A percentile compares a stretch with the other conserved stretches of the same genome.
Evolutionary conservation across 2,329 filamentous ascomycete genomes (phyloP).

Genomic region (Microascus cirrosus): DNA sequence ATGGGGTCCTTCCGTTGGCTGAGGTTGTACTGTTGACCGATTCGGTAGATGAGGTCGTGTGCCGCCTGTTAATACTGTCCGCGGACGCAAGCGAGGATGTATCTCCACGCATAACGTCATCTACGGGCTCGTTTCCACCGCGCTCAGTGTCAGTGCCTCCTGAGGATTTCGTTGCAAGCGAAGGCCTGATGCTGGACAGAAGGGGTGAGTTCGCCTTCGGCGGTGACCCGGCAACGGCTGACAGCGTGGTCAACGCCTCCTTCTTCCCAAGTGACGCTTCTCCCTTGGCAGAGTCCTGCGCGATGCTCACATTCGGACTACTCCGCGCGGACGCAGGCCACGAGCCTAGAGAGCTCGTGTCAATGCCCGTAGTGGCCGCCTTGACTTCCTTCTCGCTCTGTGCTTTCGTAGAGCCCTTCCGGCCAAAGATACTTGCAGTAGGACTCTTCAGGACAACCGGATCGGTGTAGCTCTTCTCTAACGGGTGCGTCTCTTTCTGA

Average conservation of each 20-base stretch:
- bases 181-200: background rate
- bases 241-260: background rate
- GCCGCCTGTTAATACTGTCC: constrained; percentile 15
- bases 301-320: background rate
- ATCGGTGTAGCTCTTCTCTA: constrained; percentile 46
- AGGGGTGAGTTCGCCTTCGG: background rate
- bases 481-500: constrained; percentile 11
- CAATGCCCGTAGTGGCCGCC: background rate
- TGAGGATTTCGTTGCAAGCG: background rate
- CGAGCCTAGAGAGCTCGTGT: background rate
- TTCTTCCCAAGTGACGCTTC: background rate
- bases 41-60: constrained; percentile 25
- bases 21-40: constrained; percentile 15
- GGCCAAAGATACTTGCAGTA: constrained; percentile 35
- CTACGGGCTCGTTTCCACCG: background rate
- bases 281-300: background rate
- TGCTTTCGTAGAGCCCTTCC: constrained; percentile 28
- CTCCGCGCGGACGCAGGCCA: constrained; percentile 1
- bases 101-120: background rate
- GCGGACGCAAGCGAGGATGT: background rate
- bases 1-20: constrained; percentile 20
- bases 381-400: background rate
- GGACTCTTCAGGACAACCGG: constrained; percentile 26
- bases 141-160: background rate
- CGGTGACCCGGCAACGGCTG: background rate